Evolutionary conservation across 768 basidiomycete species (phyloP).

Genomic region (Lentinula guzmanii): DNA sequence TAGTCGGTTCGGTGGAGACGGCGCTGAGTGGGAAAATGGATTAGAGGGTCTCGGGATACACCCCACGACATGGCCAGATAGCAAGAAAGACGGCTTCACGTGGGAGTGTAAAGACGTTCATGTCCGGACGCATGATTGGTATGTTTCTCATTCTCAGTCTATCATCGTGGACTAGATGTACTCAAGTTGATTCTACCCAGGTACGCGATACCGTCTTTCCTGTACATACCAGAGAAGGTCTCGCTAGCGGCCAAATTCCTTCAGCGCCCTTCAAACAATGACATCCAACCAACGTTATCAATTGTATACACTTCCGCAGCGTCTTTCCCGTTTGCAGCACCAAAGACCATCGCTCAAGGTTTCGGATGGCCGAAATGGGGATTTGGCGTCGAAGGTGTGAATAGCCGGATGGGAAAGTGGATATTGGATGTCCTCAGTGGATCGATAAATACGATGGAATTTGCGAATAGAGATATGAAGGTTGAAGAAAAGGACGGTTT

Average conservation of each 20-base stretch:
- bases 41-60: slow-evolving; percentile 80
- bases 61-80: slow-evolving; percentile 83
- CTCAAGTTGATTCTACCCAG: slow-evolving; percentile 26
- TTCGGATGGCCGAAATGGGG: slow-evolving; percentile 77
- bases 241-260: slow-evolving; percentile 50
- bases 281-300: slow-evolving; percentile 41
- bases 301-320: slow-evolving; percentile 82
- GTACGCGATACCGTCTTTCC: slow-evolving; percentile 77
- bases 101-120: slow-evolving; percentile 71
- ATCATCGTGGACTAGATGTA: not conserved
- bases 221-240: slow-evolving; percentile 81
- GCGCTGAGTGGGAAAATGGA: slow-evolving; percentile 63
- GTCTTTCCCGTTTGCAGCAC: slow-evolving; percentile 75
- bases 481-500: not conserved
- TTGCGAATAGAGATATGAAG: not conserved
- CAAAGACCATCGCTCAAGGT: slow-evolving; percentile 71
- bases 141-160: slow-evolving; percentile 11
- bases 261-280: slow-evolving; percentile 27
- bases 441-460: not conserved
- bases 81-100: slow-evolving; percentile 60
- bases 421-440: slow-evolving; percentile 47
- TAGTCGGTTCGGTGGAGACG: slow-evolving; percentile 75
- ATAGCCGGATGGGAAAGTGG: slow-evolving; percentile 69
- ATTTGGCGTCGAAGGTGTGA: slow-evolving; percentile 83
- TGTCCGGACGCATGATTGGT: slow-evolving; percentile 87